A percentile compares a stretch with the other conserved stretches of the same genome.
Evolutionary conservation across 1,139 yeast genomes (phyloP).

Genomic region (Geotrichum histeridarum): DNA sequence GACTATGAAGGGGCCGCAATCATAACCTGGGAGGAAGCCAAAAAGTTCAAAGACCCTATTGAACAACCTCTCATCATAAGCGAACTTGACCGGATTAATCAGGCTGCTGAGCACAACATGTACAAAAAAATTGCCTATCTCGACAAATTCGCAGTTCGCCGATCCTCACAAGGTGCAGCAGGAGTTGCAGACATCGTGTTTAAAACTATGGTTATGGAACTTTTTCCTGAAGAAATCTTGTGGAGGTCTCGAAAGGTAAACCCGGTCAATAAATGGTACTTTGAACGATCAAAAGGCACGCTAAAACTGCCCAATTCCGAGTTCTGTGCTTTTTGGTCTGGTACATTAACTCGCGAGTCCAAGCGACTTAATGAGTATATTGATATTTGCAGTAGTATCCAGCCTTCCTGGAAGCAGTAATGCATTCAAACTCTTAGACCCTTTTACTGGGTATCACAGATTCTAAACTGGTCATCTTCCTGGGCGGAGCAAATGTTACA

Average conservation of each 20-base stretch:
- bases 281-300: conserved; percentile 81
- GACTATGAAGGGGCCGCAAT: conserved; percentile 95
- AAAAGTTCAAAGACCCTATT: conserved; percentile 31
- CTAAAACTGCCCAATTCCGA: conserved; percentile 48
- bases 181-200: conserved; percentile 92
- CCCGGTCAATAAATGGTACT: conserved; percentile 96
- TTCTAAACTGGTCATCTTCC: no score
- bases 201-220: conserved; percentile 61
- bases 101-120: conserved; percentile 18
- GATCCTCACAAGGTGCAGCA: conserved; percentile 78
- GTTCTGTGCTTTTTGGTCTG: conserved; percentile 71
- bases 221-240: conserved; percentile 67
- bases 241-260: conserved; percentile 86
- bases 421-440: not conserved
- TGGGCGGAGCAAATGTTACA: no score
- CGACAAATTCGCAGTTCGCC: conserved; percentile 88
- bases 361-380: conserved; percentile 37
- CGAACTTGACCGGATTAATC: conserved; percentile 21
- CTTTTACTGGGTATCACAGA: no score
- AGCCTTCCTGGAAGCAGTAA: conserved; percentile 36
- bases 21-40: conserved; percentile 62
- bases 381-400: conserved; percentile 41
- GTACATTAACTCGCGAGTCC: conserved; percentile 41
- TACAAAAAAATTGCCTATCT: conserved; percentile 50
- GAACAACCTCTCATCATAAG: conserved; percentile 14